These are phyloP conservation scores for Ustilago trichophora DNA, from an alignment of 1,284 basidiomycete species.

Conservation along the genomic window DNA sequence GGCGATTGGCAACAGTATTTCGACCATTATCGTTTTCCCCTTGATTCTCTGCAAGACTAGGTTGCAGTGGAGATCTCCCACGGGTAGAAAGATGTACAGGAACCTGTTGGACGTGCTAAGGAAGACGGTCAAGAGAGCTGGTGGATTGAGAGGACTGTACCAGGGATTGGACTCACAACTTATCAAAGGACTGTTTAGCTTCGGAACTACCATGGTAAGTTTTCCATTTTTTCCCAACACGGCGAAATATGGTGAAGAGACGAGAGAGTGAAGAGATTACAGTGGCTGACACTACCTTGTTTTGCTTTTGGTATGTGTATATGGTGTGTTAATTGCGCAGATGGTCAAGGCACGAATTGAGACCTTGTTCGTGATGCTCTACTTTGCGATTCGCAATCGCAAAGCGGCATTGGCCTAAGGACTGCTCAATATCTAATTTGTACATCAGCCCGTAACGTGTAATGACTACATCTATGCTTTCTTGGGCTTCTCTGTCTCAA, in stretches of 20 bases:
- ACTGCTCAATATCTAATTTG: too few species aligned
- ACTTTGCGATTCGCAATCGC: conserved; percentile 27
- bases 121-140: conserved; percentile 48
- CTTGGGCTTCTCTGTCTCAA: too few species aligned
- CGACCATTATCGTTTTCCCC: conserved; percentile 67
- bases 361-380: conserved; percentile 48
- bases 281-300: background rate
- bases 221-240: too few species aligned
- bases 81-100: conserved; percentile 58
- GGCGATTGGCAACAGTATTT: conserved; percentile 68
- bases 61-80: conserved; percentile 65
- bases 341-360: conserved; percentile 58
- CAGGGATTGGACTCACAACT: conserved; percentile 57
- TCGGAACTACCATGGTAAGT: conserved; percentile 59
- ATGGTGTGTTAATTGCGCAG: conserved; percentile 1
- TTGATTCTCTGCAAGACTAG: conserved; percentile 68
- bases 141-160: conserved; percentile 53
- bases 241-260: too few species aligned
- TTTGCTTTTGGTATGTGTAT: background rate
- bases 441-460: too few species aligned
- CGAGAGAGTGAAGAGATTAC: background rate
- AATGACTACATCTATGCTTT: too few species aligned
- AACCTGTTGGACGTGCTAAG: conserved; percentile 54
- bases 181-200: conserved; percentile 55
- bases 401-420: conserved; percentile 8